phyloP scores from a whole-genome alignment of 2,329 filamentous ascomycete species.

The Cladosporium oxysporum region DNA sequence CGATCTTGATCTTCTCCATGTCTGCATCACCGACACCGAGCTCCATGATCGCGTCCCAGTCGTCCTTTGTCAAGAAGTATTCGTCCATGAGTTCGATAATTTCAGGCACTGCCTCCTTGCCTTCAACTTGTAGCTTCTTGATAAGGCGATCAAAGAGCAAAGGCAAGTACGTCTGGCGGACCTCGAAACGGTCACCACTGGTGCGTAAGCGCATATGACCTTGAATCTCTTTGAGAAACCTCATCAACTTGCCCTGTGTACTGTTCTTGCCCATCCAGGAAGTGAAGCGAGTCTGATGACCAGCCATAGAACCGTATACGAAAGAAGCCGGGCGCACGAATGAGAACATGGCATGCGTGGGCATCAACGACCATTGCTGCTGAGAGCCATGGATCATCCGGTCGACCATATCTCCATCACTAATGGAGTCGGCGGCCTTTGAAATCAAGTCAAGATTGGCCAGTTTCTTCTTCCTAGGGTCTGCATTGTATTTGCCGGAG shows the following conservation, averaged over 20 bases:
- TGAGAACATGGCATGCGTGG: slow-evolving; percentile 91
- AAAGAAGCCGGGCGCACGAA: slow-evolving; percentile 90
- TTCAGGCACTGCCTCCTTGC: slow-evolving; percentile 76
- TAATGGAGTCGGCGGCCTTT: slow-evolving; percentile 91
- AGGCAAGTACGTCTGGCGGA: slow-evolving; percentile 92
- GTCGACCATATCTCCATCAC: slow-evolving; percentile 93
- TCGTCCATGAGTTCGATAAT: slow-evolving; percentile 96
- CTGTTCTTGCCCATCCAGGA: slow-evolving; percentile 95
- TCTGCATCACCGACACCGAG: slow-evolving; percentile 84
- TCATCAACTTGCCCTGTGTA: slow-evolving; percentile 71
- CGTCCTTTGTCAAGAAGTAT: slow-evolving; percentile 91
- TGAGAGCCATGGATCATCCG: slow-evolving; percentile 98
- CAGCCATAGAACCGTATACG: slow-evolving; percentile 71
- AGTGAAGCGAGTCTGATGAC: slow-evolving; percentile 72
- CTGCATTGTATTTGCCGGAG: slow-evolving; percentile 60
- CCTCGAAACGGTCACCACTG: slow-evolving; percentile 88
- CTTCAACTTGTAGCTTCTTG: slow-evolving; percentile 71
- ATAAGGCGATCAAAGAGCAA: slow-evolving; percentile 81
- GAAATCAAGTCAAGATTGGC: slow-evolving; percentile 86
- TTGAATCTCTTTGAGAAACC: slow-evolving; percentile 90
- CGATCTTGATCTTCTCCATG: slow-evolving; percentile 73
- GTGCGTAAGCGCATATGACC: slow-evolving; percentile 92
- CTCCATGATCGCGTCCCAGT: slow-evolving; percentile 91
- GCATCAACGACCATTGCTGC: slow-evolving; percentile 98
- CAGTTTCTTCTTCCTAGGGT: slow-evolving; percentile 65